Evolutionary conservation across 2,329 filamentous ascomycete species (phyloP), one percentile per base, ranked within the genome.

Genomic region (Diaporthe ilicicola): DNA sequence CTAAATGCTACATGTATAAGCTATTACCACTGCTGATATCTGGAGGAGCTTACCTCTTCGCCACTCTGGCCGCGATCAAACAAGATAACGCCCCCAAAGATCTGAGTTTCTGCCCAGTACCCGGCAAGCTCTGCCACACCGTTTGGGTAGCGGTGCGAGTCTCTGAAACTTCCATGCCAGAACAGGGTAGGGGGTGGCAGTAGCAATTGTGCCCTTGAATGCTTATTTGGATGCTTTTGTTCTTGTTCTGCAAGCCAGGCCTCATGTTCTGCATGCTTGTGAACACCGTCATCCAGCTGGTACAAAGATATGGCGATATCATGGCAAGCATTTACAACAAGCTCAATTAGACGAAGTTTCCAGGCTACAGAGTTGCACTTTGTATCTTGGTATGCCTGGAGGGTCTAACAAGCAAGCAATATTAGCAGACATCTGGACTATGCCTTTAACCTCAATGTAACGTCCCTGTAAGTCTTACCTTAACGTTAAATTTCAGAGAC

Each of bases 81-180:
- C 17, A 66, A 32, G 6, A 66, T 10, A 37, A 66, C 62, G 22
- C 46, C 32, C 24, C 32, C 62, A 7, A 39, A 66, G 17, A 22
- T 61, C 24, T 62, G 39, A 7, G 24, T 62, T 27, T 62, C 56
- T 46, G 56, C 42, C 56, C 56, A 34, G 27, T 34, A 62, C 15
- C 56, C 39, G 6, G 29, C 56, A n/a, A 29, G 19, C 19, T 62
- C 42, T 8, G 27, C 56, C n/a, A 15, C 17, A 17, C 42, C 56
- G 10, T 62, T 48, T 15, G 24, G 39, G n/a, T 62, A 62, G 29
- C 51, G 51, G 7, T 22, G 42, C 24, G 9, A 22, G 42, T 13
- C 4, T 48, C 5, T 24, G 42, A 46, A 62, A 15, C 17, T 4
- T 3, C 27, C 39, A 32, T 62, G 4, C 9, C 15, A 62, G 5